Conservation (phyloP, 2,329 filamentous ascomycete genomes). For the Curvularia verruculosa region DNA sequence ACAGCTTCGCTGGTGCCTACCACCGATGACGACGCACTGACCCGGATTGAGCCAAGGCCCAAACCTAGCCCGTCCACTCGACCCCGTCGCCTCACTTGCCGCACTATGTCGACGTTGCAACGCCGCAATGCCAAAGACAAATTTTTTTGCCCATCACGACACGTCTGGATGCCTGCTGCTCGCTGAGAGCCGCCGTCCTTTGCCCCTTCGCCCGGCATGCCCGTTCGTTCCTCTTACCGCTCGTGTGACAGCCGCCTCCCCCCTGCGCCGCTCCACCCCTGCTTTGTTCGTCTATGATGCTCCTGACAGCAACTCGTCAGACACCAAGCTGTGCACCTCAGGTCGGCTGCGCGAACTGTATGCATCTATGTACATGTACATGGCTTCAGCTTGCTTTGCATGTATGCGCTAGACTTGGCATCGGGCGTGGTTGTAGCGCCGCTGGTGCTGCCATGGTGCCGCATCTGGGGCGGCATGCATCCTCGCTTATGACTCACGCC, state of each 20-base stretch:
- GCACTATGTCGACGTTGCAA: slow-evolving; percentile 13
- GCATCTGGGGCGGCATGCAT: slow-evolving; percentile 16
- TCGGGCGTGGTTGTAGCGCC: slow-evolving; percentile 6
- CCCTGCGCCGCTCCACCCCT: slow-evolving; percentile 12
- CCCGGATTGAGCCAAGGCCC: slow-evolving; percentile 25
- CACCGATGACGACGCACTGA: slow-evolving; percentile 34
- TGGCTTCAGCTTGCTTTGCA: slow-evolving; percentile 6
- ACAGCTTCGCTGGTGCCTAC: slow-evolving; percentile 15
- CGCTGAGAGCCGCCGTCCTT: slow-evolving; percentile 21
- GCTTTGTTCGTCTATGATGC: slow-evolving; percentile 5
- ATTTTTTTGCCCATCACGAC: slow-evolving; percentile 18
- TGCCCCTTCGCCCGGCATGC: neutral
- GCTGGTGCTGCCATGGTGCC: neutral
- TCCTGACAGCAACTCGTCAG: slow-evolving; percentile 2
- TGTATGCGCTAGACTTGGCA: no score
- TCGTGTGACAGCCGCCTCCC: neutral
- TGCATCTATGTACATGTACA: no score
- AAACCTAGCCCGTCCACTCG: slow-evolving; percentile 27
- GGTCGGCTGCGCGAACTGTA: slow-evolving; percentile 1
- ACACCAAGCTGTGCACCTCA: slow-evolving; percentile 14
- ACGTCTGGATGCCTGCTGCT: slow-evolving; percentile 5
- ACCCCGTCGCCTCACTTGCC: slow-evolving; percentile 32
- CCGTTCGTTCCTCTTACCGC: no score
- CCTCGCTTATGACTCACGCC: slow-evolving; percentile 33
- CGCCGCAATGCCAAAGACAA: slow-evolving; percentile 21